These are phyloP conservation scores for Trametes sp. DNA, from an alignment of 1,284 basidiomycete genomes.

Conservation along the genomic window DNA sequence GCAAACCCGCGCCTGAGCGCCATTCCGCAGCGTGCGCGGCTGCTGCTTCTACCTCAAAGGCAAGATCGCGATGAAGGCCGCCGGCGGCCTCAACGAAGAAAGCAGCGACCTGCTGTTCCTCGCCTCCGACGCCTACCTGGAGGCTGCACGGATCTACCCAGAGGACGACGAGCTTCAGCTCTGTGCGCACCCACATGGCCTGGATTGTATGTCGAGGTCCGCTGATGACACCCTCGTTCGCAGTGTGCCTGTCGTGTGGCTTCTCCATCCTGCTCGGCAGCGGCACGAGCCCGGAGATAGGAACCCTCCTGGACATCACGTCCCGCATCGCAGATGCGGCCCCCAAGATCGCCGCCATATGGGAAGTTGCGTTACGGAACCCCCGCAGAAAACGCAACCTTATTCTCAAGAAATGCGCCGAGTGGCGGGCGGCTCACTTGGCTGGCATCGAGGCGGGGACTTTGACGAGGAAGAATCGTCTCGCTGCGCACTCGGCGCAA, in stretches of 20 bases:
- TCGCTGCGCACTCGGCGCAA: too few species aligned
- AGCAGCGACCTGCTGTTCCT: conserved; percentile 15
- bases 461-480: too few species aligned
- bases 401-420: background rate
- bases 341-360: conserved; percentile 35
- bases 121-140: conserved; percentile 38
- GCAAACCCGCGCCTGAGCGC: too few species aligned
- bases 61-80: background rate
- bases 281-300: conserved; percentile 18
- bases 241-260: conserved; percentile 28
- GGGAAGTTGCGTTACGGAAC: conserved; percentile 32
- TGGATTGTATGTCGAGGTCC: background rate
- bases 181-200: conserved; percentile 24
- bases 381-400: background rate
- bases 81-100: background rate
- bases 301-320: conserved; percentile 20
- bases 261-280: conserved; percentile 17
- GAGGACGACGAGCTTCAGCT: conserved; percentile 45
- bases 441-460: background rate
- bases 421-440: background rate
- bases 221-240: background rate
- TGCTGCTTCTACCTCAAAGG: background rate
- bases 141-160: conserved; percentile 38
- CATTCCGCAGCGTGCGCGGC: background rate
- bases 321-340: conserved; percentile 18